These are phyloP conservation scores for Candida koratica DNA, from an alignment of 805 yeast species.

Conservation along the genomic window DNA sequence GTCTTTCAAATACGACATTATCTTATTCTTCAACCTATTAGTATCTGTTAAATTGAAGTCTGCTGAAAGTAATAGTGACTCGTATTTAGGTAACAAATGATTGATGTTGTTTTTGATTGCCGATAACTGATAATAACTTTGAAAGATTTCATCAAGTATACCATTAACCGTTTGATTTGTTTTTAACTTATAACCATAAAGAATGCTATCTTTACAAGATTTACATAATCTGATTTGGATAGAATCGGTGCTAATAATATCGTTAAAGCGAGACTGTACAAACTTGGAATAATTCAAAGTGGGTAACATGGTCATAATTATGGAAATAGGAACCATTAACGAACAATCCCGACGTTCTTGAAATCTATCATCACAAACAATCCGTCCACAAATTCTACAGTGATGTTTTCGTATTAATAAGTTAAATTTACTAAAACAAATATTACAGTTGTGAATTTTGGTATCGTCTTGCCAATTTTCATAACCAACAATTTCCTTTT, in stretches of 20 bases:
- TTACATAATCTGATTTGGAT: constrained; percentile 41
- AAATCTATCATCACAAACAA: constrained; percentile 66
- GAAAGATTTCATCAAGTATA: constrained; percentile 7
- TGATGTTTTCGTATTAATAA: constrained; percentile 74
- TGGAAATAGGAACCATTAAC: constrained; percentile 55
- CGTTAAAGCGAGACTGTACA: constrained; percentile 19
- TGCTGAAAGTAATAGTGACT: not conserved
- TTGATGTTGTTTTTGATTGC: constrained; percentile 10
- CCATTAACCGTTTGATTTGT: not conserved
- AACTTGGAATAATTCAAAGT: constrained; percentile 30
- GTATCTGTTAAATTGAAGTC: constrained; percentile 4
- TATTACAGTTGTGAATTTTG: constrained; percentile 50
- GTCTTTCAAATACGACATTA: constrained; percentile 24
- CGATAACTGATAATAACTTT: constrained; percentile 10
- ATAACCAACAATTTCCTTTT: constrained; percentile 13
- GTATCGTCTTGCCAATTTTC: constrained; percentile 54
- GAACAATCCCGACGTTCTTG: constrained; percentile 57
- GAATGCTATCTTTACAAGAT: constrained; percentile 60
- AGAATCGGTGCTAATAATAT: constrained; percentile 10
- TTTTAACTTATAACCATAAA: constrained; percentile 43
- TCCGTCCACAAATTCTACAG: constrained; percentile 81
- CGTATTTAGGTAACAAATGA: constrained; percentile 11
- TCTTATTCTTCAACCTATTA: constrained; percentile 12
- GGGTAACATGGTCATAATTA: constrained; percentile 37
- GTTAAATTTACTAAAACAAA: constrained; percentile 59